Base-by-base conservation (phyloP, 2,329 filamentous ascomycete genomes). In the Alternaria arbusti region DNA sequence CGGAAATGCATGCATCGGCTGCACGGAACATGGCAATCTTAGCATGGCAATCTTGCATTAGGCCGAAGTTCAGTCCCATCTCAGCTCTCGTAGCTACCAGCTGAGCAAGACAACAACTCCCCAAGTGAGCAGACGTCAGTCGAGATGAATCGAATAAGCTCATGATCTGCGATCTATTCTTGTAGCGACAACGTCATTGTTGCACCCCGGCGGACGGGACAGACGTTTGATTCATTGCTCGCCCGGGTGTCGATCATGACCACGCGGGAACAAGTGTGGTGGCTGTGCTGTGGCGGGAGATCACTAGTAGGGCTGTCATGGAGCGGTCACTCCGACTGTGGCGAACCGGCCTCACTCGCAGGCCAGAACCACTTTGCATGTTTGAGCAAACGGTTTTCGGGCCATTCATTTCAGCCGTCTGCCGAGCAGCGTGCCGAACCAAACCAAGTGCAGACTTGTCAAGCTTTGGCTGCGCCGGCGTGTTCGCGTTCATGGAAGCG, bases 281-380 rank as follows among this genome's bases (percentile, higher is more conserved):
- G 70, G 70, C 70, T 70, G 70, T 74, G 71, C 70, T 64, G 43
- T 71, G 70, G 71, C 69, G 70, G 61, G 11, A 63, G 57, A 73
- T 74, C 69, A 26, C 63, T 55, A 46, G 26, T 26, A 26, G 26
- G 26, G 26, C 26, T 32, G 13, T 46, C 43, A 46, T 44, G 50
- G 57, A 56, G 67, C 72, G 72, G 72, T 61, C 70, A 70, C 59
- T 50, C 72, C 72, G 72, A 70, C 43, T 64, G 72, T 74, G 72
- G 72, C 72, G 64, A 74, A 69, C 44, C 54, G 4, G 12, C 40
- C 20, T 30, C 45, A 69, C 70, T 74, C 67, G 67, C 52, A 54
- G 60, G n/a, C 26, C 7, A 23, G 36, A n/a, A 44, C 56, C 58
- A 64, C 46, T 52, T 55, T 63, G 44, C 54, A 54, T 59, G 51